Percentiles rank a stretch among this genome's conserved stretches.
Evolutionary conservation across 2,329 filamentous ascomycete species (phyloP).

Genomic region (Phoma herbarum): DNA sequence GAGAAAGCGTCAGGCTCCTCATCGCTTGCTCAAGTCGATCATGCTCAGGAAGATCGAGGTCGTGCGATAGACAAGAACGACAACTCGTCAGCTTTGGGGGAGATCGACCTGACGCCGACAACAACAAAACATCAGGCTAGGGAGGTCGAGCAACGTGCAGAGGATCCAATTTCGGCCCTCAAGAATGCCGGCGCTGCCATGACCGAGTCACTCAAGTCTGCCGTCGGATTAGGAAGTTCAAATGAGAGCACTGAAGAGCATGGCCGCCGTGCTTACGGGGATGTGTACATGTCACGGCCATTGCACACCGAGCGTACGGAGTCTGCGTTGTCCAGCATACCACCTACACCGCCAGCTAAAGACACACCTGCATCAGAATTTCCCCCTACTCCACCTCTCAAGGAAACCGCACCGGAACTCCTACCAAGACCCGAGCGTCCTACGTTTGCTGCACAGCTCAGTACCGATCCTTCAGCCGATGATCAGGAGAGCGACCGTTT

Average conservation of each 20-base stretch:
- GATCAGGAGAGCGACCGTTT: slow-evolving; percentile 75
- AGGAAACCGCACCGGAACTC: slow-evolving; percentile 49
- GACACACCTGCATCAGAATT: slow-evolving; percentile 49
- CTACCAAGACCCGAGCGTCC: slow-evolving; percentile 33
- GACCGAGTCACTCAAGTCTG: slow-evolving; percentile 56
- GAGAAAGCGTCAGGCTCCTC: slow-evolving; percentile 18
- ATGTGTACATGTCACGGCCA: slow-evolving; percentile 50
- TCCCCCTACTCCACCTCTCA: slow-evolving; percentile 45
- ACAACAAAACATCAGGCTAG: slow-evolving; percentile 46
- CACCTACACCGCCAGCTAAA: slow-evolving; percentile 59
- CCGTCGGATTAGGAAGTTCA: slow-evolving; percentile 43
- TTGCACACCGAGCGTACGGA: slow-evolving; percentile 50
- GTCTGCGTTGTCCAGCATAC: slow-evolving; percentile 47
- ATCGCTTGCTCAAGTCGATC: slow-evolving; percentile 40
- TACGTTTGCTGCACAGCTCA: slow-evolving; percentile 49
- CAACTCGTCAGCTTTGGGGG: slow-evolving; percentile 32
- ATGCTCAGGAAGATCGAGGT: slow-evolving; percentile 37
- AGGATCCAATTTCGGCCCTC: slow-evolving; percentile 54
- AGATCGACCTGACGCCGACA: slow-evolving; percentile 48
- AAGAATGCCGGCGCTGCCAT: slow-evolving; percentile 59
- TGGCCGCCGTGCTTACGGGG: slow-evolving; percentile 33
- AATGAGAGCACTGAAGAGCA: slow-evolving; percentile 23
- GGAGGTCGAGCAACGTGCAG: slow-evolving; percentile 25
- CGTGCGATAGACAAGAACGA: slow-evolving; percentile 23
- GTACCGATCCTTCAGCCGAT: slow-evolving; percentile 62